Percentiles rank a stretch among this genome's conserved stretches.
Evolutionary conservation across 108 stramenopile genomes (phyloP).

Genomic region (Nannochloropsis granulata): DNA sequence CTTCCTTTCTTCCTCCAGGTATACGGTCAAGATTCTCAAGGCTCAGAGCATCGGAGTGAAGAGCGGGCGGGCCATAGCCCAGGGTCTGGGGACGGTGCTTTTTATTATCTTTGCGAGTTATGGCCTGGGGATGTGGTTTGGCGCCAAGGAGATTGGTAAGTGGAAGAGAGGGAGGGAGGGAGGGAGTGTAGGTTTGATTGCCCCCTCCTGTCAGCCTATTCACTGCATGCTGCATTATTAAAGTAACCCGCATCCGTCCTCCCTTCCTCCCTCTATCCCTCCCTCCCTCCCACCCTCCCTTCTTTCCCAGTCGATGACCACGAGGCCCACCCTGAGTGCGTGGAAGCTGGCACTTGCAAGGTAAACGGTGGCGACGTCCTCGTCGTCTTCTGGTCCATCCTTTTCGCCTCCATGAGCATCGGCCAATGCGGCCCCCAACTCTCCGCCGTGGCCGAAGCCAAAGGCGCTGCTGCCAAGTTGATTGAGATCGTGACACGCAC

Average conservation of each 20-base stretch:
- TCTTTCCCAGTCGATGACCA: not conserved
- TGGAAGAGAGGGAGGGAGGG: conserved; percentile 3
- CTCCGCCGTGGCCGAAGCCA: conserved; percentile 12
- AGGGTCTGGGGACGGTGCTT: conserved; percentile 8
- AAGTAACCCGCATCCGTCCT: no score
- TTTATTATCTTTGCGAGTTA: conserved; percentile 25
- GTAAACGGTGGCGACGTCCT: conserved; percentile 26
- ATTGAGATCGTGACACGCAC: not conserved
- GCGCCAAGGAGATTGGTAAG: conserved; percentile 9
- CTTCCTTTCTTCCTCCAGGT: not conserved
- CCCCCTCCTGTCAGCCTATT: no score
- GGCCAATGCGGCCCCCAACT: conserved; percentile 22
- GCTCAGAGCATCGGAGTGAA: not conserved
- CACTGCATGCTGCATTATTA: no score
- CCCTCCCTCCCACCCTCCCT: not conserved
- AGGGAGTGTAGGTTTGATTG: not conserved
- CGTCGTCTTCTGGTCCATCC: conserved; percentile 29
- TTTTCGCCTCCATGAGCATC: conserved; percentile 22
- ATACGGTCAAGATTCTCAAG: not conserved
- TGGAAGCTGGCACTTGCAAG: not conserved
- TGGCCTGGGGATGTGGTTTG: conserved; percentile 26
- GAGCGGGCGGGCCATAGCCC: not conserved
- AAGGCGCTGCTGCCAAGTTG: conserved; percentile 7
- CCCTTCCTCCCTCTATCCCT: not conserved
- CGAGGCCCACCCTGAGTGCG: not conserved